Base-by-base conservation (phyloP, 1,284 basidiomycete species). In the Gomphus bonarii region DNA sequence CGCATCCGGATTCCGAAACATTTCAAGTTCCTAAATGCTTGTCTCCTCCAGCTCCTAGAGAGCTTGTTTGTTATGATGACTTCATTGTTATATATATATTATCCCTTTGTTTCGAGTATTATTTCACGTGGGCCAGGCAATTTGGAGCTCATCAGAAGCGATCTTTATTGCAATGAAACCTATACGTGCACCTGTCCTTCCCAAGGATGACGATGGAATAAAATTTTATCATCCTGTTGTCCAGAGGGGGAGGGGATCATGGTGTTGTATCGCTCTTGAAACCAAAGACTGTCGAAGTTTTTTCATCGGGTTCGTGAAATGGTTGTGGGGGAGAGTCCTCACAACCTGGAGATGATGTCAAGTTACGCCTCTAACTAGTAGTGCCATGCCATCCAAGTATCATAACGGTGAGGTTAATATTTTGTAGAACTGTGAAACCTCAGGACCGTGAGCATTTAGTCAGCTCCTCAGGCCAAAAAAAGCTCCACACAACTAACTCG, bases 331-430 rank as follows among this genome's bases (percentile, higher is more conserved):
- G 54, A 61, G 16, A 49, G 42, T 12, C n/a, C n/a, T 35, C 44
- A 4, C 22, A 64, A 51, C 73, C 73, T 16, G 85, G 89, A 1
- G 78, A 80, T 51, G 78, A 88, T 57, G 78, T 97, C 12, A 72
- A 2, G 72, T 97, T 43, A 80, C 88, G 3, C 81, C 93, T 0
- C 75, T 97, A 1, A 97, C 95, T 0, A 90, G 91, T 4, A 95
- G 91, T 64, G 87, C 92, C 0, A 69, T 88, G 33, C 90, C 94
- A 0, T 88, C 79, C 44, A 88, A 85, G 66, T 90, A 90, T 65
- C 79, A 93, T 54, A 95, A 95, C 66, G 86, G 88, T 88, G 61
- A 50, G 75, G 63, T 49, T 20, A 30, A 50, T 22, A n/a, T 47
- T 50, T 48, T 35, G 30, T 11, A 20, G 28, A 35, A 1, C 20